Base-by-base conservation (phyloP, 2,329 filamentous ascomycete genomes). In the Ceratocystis huliohia region DNA sequence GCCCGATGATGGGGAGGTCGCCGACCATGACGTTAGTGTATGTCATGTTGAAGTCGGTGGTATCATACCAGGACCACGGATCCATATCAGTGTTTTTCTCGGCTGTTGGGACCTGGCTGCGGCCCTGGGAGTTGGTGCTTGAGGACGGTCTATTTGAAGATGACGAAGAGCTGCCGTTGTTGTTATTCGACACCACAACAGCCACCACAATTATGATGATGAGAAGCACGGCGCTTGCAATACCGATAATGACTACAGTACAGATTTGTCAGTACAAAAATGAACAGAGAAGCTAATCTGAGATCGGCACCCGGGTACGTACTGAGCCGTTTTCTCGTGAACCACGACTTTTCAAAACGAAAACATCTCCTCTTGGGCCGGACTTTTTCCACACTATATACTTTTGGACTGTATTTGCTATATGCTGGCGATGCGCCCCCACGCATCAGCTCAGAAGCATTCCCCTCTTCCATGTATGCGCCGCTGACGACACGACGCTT, bases 11-110 rank as follows among this genome's bases (percentile, higher is more conserved):
- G 0, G 91, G 87, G n/a, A 99, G 80, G 2, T 87, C 89, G 22
- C 94, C 94, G 0, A 97, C 87, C 15, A 85, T 91, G 63, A 85
- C 82, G 68, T 87, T 84, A 0, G 94, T 99, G 74, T 95, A 99
- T 0, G 94, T 97, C 69, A 93, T 82, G 73, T 99, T 99, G 79
- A 97, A 96, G 72, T 92, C 91, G 0, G 81, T 82, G 0, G 92
- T 96, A 71, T 95, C 88, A 70, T 88, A 88, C 94, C 94, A 99
- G 1, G 87, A 86, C 74, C 91, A 96, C 0, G 94, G 94, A 73
- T 99, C 92, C 22, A 96, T 80, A 69, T 88, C 87, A 1, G 88
- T 89, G 15, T 86, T 90, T 74, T 84, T 85, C 71, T 84, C 91
- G 69, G 80, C 80, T 66, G 78, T 76, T 68, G 88, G 88, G 63